Percentiles rank a stretch among this genome's conserved stretches.
phyloP scores from a whole-genome alignment of 225 moss, liverwort and hornwort species.

The Ulota crispa region DNA sequence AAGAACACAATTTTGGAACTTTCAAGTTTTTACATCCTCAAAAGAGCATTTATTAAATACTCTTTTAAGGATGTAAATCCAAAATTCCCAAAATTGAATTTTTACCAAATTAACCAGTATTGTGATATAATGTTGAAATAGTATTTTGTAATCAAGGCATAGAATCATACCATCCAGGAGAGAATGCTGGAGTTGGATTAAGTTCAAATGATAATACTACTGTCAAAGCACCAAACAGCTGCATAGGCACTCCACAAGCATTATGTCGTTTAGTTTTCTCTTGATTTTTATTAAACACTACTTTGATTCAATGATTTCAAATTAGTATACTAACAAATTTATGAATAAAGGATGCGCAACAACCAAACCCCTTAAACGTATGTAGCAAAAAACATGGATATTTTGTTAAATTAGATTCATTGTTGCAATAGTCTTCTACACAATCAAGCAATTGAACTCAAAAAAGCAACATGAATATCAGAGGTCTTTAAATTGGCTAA shows the following conservation, averaged over 20 bases:
- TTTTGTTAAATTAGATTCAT: neutral
- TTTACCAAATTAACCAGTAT: no score
- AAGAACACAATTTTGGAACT: no score
- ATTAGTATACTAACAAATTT: accelerated
- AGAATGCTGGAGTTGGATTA: slow-evolving; percentile 48
- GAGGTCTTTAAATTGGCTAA: no score
- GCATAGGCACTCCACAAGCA: neutral
- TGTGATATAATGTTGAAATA: no score
- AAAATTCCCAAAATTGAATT: no score
- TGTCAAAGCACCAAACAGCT: slow-evolving; percentile 28
- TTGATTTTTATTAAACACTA: neutral
- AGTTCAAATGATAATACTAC: slow-evolving; percentile 52
- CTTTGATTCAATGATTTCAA: neutral
- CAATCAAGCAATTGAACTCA: neutral
- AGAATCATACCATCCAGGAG: slow-evolving; percentile 29
- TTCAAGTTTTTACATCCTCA: no score
- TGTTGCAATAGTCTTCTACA: neutral
- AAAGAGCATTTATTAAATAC: no score
- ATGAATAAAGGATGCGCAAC: accelerated
- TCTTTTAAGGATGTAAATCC: no score
- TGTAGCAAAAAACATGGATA: accelerated
- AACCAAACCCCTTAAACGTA: neutral
- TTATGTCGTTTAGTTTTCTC: neutral
- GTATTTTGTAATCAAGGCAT: neutral
- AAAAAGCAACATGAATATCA: neutral